Percentiles rank a stretch among this genome's conserved stretches.
These are phyloP conservation scores for Amphibolis antarctica DNA, from an alignment of 106 monocot genomes.

Conservation along the genomic window DNA sequence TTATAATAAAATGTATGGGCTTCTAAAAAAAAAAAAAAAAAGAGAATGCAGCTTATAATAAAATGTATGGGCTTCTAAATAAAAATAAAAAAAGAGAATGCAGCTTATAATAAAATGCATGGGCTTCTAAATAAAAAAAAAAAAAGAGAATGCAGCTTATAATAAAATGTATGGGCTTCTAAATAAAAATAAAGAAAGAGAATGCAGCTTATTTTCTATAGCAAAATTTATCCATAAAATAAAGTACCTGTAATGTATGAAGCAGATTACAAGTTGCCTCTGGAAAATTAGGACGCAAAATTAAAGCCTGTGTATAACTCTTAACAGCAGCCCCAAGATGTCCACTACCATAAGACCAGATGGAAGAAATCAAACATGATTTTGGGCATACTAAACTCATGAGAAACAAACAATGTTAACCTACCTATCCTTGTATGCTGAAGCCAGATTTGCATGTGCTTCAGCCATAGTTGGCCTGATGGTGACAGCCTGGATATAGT, in stretches of 20 bases:
- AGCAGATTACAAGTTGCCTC: slow-evolving; percentile 94
- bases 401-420: not conserved
- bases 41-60: too few species aligned
- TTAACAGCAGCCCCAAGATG: slow-evolving; percentile 79
- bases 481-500: slow-evolving; percentile 74
- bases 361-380: not conserved
- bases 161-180: too few species aligned
- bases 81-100: too few species aligned
- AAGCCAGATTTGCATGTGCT: slow-evolving; percentile 97
- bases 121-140: too few species aligned
- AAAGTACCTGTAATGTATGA: slow-evolving; percentile 79
- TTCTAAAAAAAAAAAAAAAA: too few species aligned
- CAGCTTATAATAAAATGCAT: too few species aligned
- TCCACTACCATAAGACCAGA: slow-evolving; percentile 34
- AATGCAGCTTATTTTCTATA: too few species aligned
- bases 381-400: not conserved
- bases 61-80: too few species aligned
- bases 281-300: slow-evolving; percentile 79
- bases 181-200: too few species aligned
- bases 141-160: too few species aligned
- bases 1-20: too few species aligned
- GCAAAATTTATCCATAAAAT: not conserved
- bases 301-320: slow-evolving; percentile 76
- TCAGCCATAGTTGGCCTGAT: slow-evolving; percentile 89
- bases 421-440: slow-evolving; percentile 95